phyloP scores from a whole-genome alignment of 805 yeast species.

The Sugiyamaella americana region DNA sequence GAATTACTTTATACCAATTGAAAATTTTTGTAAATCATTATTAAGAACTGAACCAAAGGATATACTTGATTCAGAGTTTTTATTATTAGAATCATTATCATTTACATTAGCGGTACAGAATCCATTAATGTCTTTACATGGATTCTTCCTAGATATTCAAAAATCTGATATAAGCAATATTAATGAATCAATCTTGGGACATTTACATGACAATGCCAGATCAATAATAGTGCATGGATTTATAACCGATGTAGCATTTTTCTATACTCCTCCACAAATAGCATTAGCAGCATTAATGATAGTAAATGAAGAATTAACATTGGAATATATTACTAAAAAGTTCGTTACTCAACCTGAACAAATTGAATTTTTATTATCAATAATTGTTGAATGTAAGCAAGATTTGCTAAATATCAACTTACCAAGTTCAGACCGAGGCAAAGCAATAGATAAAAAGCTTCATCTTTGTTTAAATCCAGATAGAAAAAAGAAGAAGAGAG shows the following conservation, averaged over 20 bases:
- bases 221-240: conserved; percentile 60
- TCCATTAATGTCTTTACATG: conserved; percentile 85
- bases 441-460: conserved; percentile 32
- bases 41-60: conserved; percentile 58
- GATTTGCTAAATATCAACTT: conserved; percentile 18
- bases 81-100: conserved; percentile 61
- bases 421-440: conserved; percentile 30
- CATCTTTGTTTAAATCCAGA: conserved; percentile 29
- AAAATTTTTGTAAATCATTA: conserved; percentile 66
- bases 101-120: conserved; percentile 85
- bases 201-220: conserved; percentile 65
- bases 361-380: conserved; percentile 9
- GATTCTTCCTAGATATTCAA: conserved; percentile 89
- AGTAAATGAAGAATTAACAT: conserved; percentile 42
- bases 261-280: conserved; percentile 90
- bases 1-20: conserved; percentile 80
- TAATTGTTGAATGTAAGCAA: conserved; percentile 26
- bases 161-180: conserved; percentile 32
- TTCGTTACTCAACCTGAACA: conserved; percentile 1
- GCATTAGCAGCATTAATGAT: conserved; percentile 80
- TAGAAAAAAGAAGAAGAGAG: conserved; percentile 13
- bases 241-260: conserved; percentile 67
- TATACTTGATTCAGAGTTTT: conserved; percentile 74
- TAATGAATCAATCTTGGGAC: conserved; percentile 55
- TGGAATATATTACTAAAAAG: conserved; percentile 8